These are phyloP conservation scores for Pseudopyricularia cyperi DNA, from an alignment of 2,329 filamentous ascomycete species.

Conservation along the genomic window DNA sequence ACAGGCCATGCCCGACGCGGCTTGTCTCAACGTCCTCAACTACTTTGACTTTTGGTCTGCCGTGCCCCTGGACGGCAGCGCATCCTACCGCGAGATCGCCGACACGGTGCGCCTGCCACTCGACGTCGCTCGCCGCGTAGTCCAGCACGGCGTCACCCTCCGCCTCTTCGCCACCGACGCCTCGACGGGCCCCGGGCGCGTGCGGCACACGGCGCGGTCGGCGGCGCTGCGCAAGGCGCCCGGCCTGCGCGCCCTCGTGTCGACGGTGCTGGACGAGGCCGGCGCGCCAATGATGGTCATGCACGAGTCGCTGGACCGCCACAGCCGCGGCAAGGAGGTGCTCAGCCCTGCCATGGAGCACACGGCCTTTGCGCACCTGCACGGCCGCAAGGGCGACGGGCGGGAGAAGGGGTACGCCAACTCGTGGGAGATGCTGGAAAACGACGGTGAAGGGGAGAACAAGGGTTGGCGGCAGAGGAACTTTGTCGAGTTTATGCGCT, in stretches of 20 bases:
- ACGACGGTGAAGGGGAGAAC: conserved; percentile 23
- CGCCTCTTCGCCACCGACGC: conserved; percentile 12
- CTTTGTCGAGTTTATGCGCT: conserved; percentile 26
- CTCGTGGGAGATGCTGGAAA: conserved; percentile 26
- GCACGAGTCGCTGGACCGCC: conserved; percentile 16
- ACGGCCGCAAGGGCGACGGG: conserved; percentile 10
- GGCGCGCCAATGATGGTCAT: conserved; percentile 2
- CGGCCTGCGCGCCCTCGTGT: conserved; percentile 2
- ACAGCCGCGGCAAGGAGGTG: conserved; percentile 15
- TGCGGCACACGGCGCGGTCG: conserved; percentile 24
- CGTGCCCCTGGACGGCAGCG: conserved; percentile 31
- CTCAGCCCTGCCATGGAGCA: conserved; percentile 20
- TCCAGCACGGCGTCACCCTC: conserved; percentile 24
- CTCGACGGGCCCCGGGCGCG: conserved; percentile 12
- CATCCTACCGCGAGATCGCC: conserved; percentile 27
- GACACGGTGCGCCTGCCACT: conserved; percentile 21
- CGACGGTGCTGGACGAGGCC: conserved; percentile 1
- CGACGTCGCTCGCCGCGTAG: conserved; percentile 22
- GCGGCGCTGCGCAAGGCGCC: conserved; percentile 17
- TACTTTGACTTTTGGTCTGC: conserved; percentile 38
- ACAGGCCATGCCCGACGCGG: conserved; percentile 2
- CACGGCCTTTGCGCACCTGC: conserved; percentile 20
- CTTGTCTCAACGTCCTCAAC: conserved; percentile 30
- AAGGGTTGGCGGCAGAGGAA: conserved; percentile 24
- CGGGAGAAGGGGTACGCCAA: conserved; percentile 15